phyloP scores from a whole-genome alignment of 73 alveolate species.

The Breviolum minutum region DNA sequence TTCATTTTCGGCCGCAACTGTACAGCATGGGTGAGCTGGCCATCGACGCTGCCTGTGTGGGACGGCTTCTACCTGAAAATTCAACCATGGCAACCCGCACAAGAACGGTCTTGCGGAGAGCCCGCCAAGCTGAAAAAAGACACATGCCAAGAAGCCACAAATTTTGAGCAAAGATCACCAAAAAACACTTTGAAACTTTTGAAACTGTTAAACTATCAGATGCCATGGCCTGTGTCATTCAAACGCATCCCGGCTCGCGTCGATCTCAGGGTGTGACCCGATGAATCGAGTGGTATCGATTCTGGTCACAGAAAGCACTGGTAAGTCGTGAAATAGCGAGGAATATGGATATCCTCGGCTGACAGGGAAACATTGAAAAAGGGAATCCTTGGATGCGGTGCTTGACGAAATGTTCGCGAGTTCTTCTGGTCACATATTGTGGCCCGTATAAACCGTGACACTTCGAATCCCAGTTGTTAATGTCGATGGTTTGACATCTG shows the following conservation, averaged over 20 bases:
- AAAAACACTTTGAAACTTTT: background rate
- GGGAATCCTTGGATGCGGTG: background rate
- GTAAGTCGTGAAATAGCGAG: constrained; percentile 36
- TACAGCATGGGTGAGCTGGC: constrained; percentile 45
- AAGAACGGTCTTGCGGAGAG: constrained; percentile 32
- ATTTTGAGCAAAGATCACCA: background rate
- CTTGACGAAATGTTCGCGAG: too few species aligned
- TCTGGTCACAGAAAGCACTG: constrained; percentile 50
- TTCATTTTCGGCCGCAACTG: constrained; percentile 15
- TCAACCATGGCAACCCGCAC: background rate
- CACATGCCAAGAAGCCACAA: background rate
- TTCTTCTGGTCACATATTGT: too few species aligned
- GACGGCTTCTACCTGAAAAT: constrained; percentile 19
- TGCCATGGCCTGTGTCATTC: background rate
- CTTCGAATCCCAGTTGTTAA: too few species aligned
- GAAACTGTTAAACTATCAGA: background rate
- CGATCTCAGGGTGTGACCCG: background rate
- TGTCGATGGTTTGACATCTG: too few species aligned
- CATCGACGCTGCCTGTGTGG: background rate
- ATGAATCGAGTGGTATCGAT: constrained; percentile 91
- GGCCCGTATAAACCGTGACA: too few species aligned
- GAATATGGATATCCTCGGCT: constrained; percentile 26
- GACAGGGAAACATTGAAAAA: background rate
- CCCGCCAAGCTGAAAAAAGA: background rate
- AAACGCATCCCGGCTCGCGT: background rate